Evolutionary conservation across 305 asterid genomes (phyloP).

Genomic region (Withania somnifera): DNA sequence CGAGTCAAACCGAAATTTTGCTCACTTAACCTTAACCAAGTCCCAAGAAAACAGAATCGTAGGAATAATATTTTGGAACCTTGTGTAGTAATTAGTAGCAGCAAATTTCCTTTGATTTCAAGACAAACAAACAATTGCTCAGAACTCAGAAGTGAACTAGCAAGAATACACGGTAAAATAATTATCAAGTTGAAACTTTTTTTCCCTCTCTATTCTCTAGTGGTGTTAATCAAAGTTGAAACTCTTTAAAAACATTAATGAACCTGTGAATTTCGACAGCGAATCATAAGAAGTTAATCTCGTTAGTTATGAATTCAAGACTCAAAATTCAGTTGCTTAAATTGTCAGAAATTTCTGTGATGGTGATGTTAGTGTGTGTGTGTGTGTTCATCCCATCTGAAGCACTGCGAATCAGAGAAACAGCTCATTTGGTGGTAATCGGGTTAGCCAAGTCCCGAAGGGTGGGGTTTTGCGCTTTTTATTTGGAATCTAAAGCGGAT

Average conservation of each 20-base stretch:
- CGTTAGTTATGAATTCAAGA: background rate
- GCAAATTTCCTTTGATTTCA: background rate
- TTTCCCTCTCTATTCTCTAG: background rate
- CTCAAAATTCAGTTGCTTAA: background rate
- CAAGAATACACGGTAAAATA: background rate
- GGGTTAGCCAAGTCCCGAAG: too few relatives aligned
- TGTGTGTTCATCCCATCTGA: constrained; percentile 45
- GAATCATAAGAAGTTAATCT: background rate
- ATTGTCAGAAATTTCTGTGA: constrained; percentile 25
- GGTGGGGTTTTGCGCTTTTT: too few relatives aligned
- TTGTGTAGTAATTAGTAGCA: background rate
- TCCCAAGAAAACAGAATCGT: background rate
- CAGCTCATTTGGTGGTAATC: too few relatives aligned
- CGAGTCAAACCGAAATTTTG: background rate
- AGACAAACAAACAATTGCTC: background rate
- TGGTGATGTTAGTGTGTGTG: constrained; percentile 57
- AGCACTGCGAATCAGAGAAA: constrained; percentile 60
- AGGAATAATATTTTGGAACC: background rate
- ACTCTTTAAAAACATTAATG: background rate
- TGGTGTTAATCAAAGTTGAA: background rate
- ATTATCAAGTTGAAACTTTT: background rate
- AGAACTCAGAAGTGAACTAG: background rate
- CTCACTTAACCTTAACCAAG: background rate
- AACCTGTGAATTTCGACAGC: background rate
- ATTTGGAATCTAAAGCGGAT: too few relatives aligned